Evolutionary conservation across 192 early-diverging fungal species (phyloP), one percentile per base, ranked within the genome.

Genomic region (Backusella tarrabulga): DNA sequence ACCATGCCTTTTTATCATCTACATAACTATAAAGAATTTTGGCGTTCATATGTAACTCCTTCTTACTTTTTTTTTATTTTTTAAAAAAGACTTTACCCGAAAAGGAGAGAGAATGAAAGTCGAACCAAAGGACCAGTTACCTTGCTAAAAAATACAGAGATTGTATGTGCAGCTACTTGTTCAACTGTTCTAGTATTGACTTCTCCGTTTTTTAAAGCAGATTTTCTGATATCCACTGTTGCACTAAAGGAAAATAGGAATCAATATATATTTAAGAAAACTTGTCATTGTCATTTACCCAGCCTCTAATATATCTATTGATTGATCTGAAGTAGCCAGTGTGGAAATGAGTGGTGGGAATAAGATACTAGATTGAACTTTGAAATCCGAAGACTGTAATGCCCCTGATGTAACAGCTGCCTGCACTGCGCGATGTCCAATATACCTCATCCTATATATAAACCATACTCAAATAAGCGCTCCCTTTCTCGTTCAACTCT

Each of bases 401-500:
- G 92, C 91, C 21, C 79, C 78, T 38, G 90, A 91, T 14, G 88
- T 88, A 6, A 88, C 85, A 12, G 87, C 82, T 15, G 86, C 90
- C 75, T 92, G 91, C 56, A 91, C 68, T 41, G 87, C 92, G 44
- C 90, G 82, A 69, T 92, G 83, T 6, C 93, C 93, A 46, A 90
- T 86, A 40, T 86, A 87, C 5, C 79, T 56, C 68, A 75, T 71
- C 46, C 68, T 85, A 63, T 60, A 60, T 11, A 60, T 29, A 44
- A 17, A 14, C 2, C 42, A 19, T 17, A 44, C 42, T 44, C 15
- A 14, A 0, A 54, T 54, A 54, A 54, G 6, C n/a, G 21, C 17
- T 4, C 19, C 19, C 19, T 3, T 56, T 12, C n/a, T 1, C 11
- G 23, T 56, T 3, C 21, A 56, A 17, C 42, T 50, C 19, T 50